Evolutionary conservation across 148 eudicot genomes (phyloP).

Genomic region (Rhododendron mucronatum): DNA sequence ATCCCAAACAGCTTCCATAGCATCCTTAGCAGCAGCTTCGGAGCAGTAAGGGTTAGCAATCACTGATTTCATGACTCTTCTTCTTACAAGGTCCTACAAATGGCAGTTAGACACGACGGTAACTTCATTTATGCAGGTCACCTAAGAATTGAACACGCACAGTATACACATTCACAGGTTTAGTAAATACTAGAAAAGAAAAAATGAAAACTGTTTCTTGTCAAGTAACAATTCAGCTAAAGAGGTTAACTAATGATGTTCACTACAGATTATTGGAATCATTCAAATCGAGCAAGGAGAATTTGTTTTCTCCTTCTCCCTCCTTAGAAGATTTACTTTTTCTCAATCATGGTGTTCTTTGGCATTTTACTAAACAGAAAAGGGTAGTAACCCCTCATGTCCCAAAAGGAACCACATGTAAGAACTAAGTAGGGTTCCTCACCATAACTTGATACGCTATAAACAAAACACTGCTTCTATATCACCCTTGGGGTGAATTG

Average conservation of each 20-base stretch:
- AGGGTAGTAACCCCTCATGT: background rate
- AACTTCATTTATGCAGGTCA: background rate
- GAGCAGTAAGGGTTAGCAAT: slow-evolving; percentile 66
- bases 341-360: background rate
- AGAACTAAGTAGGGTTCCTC: background rate
- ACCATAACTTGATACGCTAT: background rate
- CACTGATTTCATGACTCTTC: slow-evolving; percentile 88
- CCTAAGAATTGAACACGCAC: background rate
- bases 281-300: background rate
- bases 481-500: background rate
- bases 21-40: slow-evolving; percentile 75
- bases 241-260: background rate
- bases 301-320: background rate
- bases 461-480: background rate
- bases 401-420: background rate
- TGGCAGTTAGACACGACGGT: background rate
- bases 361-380: background rate
- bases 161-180: background rate
- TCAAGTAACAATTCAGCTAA: background rate
- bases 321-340: background rate
- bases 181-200: background rate
- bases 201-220: background rate
- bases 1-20: slow-evolving; percentile 96
- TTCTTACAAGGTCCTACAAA: slow-evolving; percentile 66
- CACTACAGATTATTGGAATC: background rate